Conservation (phyloP, 805 yeast species). For the Candida xyloterini region DNA sequence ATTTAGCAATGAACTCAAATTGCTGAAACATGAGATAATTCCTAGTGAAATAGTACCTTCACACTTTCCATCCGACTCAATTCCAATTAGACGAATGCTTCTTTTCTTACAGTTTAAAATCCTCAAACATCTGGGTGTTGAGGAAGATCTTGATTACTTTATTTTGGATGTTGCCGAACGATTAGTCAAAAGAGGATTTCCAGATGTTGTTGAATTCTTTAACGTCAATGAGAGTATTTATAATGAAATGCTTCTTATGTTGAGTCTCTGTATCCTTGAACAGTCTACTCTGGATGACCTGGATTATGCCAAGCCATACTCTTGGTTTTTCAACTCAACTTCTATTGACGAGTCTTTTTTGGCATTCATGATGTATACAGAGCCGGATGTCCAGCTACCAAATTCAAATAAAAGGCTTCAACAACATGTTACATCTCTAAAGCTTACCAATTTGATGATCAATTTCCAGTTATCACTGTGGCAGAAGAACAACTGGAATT, state of each 20-base stretch:
- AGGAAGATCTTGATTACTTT: constrained; percentile 5
- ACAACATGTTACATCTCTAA: background rate
- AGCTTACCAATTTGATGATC: constrained; percentile 10
- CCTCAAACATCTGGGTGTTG: background rate
- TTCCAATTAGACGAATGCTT: constrained; percentile 14
- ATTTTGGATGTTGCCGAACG: constrained; percentile 7
- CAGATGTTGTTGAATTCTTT: constrained; percentile 18
- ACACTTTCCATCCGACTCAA: constrained; percentile 11
- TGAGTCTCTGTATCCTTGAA: constrained; percentile 10
- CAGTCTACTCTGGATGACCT: constrained; percentile 13
- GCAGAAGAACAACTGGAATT: constrained; percentile 15
- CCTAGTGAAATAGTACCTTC: constrained; percentile 3
- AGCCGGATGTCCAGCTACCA: constrained; percentile 7
- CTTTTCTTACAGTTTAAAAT: constrained; percentile 10
- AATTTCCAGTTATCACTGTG: constrained; percentile 17
- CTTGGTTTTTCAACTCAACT: constrained; percentile 14
- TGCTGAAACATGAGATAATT: constrained; percentile 5
- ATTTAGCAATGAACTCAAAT: constrained; percentile 19
- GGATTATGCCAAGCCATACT: constrained; percentile 4
- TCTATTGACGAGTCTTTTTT: constrained; percentile 9
- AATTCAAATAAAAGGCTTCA: background rate
- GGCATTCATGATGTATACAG: constrained; percentile 6
- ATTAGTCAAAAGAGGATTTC: constrained; percentile 1
- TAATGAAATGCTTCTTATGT: constrained; percentile 9
- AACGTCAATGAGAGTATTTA: background rate